phyloP scores from a whole-genome alignment of 352 stramenopile genomes.

The Phytophthora litchii region DNA sequence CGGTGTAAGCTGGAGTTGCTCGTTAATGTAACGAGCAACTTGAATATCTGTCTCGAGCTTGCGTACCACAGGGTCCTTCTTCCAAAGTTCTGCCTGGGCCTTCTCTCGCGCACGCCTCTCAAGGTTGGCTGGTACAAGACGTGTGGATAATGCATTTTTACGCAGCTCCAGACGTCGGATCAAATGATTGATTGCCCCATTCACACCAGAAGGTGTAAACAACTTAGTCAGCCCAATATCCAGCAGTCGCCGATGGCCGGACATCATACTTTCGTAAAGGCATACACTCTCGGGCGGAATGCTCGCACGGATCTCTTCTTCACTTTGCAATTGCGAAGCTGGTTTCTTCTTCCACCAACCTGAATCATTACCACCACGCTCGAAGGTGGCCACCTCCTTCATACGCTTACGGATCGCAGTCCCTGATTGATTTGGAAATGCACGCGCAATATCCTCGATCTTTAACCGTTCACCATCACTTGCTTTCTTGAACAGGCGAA shows the following conservation, averaged over 20 bases:
- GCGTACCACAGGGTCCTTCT: conserved; percentile 66
- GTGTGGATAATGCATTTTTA: conserved; percentile 58
- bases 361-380: conserved; percentile 81
- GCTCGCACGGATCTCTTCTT: conserved; percentile 77
- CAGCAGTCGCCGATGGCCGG: conserved; percentile 73
- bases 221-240: conserved; percentile 84
- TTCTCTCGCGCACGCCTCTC: conserved; percentile 62
- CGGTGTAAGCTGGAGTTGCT: conserved; percentile 79
- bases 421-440: conserved; percentile 82
- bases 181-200: conserved; percentile 74
- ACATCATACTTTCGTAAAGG: conserved; percentile 90
- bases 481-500: conserved; percentile 84
- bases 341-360: conserved; percentile 88
- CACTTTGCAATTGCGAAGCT: conserved; percentile 60
- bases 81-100: conserved; percentile 73
- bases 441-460: conserved; percentile 83
- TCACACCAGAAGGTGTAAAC: conserved; percentile 76
- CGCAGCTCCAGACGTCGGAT: conserved; percentile 75
- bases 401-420: conserved; percentile 88
- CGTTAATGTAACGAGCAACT: conserved; percentile 81
- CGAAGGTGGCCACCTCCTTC: conserved; percentile 87
- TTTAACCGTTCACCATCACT: conserved; percentile 79
- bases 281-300: conserved; percentile 84
- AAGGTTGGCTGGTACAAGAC: conserved; percentile 58
- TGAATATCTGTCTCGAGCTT: conserved; percentile 85